Percentiles rank a stretch among this genome's conserved stretches.
phyloP scores from a whole-genome alignment of 495 filamentous ascomycete species.

The Penicillium alfredii region DNA sequence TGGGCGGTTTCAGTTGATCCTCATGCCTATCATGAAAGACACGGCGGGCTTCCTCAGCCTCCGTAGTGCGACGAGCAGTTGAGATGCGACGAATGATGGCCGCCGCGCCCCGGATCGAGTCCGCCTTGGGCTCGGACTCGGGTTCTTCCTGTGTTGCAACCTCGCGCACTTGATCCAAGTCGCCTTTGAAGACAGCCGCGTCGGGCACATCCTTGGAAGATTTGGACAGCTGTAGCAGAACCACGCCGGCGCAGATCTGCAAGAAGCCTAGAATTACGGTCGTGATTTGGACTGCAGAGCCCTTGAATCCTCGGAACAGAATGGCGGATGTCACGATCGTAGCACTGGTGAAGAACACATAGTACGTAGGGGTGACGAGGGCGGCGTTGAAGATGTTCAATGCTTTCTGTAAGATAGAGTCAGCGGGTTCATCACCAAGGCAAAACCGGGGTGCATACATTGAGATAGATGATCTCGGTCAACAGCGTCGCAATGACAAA shows the following conservation, averaged over 20 bases:
- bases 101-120: conserved; percentile 88
- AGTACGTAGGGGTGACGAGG: conserved; percentile 95
- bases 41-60: conserved; percentile 72
- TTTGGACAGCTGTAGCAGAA: conserved; percentile 95
- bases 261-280: conserved; percentile 93
- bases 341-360: conserved; percentile 92
- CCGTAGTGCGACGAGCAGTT: conserved; percentile 65
- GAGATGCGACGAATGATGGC: conserved; percentile 86
- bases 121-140: conserved; percentile 91
- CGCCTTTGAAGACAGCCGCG: conserved; percentile 84
- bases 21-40: conserved; percentile 69
- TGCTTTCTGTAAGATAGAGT: conserved; percentile 72
- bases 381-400: conserved; percentile 96
- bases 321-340: conserved; percentile 93
- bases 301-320: conserved; percentile 92
- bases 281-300: conserved; percentile 68
- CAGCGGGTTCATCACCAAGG: conserved; percentile 12
- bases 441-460: conserved; percentile 55
- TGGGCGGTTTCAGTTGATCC: conserved; percentile 67
- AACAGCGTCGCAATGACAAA: conserved; percentile 84
- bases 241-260: conserved; percentile 90
- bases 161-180: conserved; percentile 89
- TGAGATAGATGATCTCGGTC: conserved; percentile 91
- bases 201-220: conserved; percentile 97
- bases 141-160: conserved; percentile 92